A percentile compares a stretch with the other conserved stretches of the same genome.
Conservation (phyloP, 352 stramenopile species). For the Pythium guiyangense region DNA sequence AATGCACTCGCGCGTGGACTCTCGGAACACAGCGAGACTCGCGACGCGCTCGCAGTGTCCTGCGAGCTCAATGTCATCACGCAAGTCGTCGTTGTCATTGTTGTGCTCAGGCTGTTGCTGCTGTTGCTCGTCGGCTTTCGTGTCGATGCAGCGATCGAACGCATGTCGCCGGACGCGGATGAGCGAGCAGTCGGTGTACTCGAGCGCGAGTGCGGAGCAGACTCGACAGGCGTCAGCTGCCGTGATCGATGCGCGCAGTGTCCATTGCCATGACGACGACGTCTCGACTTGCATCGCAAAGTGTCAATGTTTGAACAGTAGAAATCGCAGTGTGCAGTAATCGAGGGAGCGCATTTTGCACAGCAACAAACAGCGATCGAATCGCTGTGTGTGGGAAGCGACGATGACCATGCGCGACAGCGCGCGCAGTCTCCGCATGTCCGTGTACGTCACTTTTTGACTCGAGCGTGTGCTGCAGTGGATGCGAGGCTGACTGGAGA, state of each 20-base stretch:
- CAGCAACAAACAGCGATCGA: not conserved
- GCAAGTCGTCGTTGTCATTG: conserved; percentile 2
- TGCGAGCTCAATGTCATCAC: conserved; percentile 40
- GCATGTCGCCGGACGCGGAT: conserved; percentile 26
- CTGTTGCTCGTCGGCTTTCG: conserved; percentile 9
- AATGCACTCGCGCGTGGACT: conserved; percentile 10
- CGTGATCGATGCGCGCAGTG: conserved; percentile 29
- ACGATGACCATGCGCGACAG: conserved; percentile 5
- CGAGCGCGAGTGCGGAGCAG: conserved; percentile 42
- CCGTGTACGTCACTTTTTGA: conserved; percentile 1
- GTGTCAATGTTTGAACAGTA: not conserved
- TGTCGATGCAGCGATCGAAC: not conserved
- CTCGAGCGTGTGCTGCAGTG: not conserved
- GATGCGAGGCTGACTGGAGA: no score
- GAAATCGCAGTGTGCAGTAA: not conserved
- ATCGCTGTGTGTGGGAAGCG: not conserved
- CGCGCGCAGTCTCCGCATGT: conserved; percentile 3
- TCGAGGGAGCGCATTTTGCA: not conserved
- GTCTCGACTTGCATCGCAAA: conserved; percentile 31
- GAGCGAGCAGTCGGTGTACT: conserved; percentile 43
- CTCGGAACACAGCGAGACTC: conserved; percentile 25
- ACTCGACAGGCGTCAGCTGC: conserved; percentile 26
- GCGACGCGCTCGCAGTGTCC: conserved; percentile 43
- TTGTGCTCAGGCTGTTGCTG: conserved; percentile 10
- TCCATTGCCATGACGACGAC: conserved; percentile 37